A percentile compares a stretch with the other conserved stretches of the same genome.
Conservation (phyloP, 768 basidiomycete genomes). For the Punctularia strigosozonata region DNA sequence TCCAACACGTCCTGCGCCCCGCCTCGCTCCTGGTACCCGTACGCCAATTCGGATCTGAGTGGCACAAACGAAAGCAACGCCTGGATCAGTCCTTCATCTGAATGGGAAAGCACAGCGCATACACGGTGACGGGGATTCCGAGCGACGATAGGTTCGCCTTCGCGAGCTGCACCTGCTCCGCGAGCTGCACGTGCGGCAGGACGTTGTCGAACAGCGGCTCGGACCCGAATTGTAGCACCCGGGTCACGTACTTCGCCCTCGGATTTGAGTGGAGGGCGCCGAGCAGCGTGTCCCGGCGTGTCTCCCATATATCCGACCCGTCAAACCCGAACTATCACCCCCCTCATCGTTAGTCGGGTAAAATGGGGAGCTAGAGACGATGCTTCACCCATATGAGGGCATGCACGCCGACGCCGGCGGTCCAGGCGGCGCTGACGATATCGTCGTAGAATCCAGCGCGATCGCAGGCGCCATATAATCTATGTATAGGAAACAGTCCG, state of each 20-base stretch:
- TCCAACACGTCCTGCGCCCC: conserved; percentile 44
- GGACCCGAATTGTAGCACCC: conserved; percentile 58
- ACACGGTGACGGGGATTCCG: conserved; percentile 58
- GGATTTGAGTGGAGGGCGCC: conserved; percentile 42
- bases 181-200: conserved; percentile 35
- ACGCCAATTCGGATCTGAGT: conserved; percentile 17
- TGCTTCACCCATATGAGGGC: conserved; percentile 57
- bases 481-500: no score
- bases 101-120: no score
- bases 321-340: conserved; percentile 23
- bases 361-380: background rate
- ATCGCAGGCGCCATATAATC: conserved; percentile 31
- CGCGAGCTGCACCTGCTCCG: conserved; percentile 35
- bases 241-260: conserved; percentile 53
- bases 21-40: conserved; percentile 34
- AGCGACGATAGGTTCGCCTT: conserved; percentile 38
- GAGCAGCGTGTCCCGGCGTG: conserved; percentile 41
- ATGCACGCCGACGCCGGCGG: conserved; percentile 56
- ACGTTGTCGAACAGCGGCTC: conserved; percentile 56
- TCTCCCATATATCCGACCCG: conserved; percentile 35
- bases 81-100: no score
- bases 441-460: conserved; percentile 35
- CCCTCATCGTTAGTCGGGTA: conserved; percentile 11
- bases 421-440: conserved; percentile 58
- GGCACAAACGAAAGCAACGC: conserved; percentile 30